Evolutionary conservation across 1,284 basidiomycete species (phyloP).

Genomic region (Singerocomus inundabilis): DNA sequence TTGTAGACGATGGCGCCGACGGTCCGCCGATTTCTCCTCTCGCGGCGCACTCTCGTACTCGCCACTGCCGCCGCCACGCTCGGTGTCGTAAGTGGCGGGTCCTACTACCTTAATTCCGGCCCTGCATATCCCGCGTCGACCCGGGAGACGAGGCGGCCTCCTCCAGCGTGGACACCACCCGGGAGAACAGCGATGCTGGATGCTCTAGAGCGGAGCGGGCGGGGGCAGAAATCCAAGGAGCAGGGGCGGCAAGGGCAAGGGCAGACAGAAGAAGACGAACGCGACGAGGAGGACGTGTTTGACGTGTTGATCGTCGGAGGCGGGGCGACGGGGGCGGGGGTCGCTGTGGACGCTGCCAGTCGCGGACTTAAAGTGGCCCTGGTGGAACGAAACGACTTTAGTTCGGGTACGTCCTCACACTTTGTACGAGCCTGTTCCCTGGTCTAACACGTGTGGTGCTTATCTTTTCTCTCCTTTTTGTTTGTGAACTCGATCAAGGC

Average conservation of each 20-base stretch:
- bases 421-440: too few relatives aligned
- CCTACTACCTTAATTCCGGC: constrained; percentile 70
- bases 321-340: constrained; percentile 93
- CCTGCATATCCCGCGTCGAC: constrained; percentile 63
- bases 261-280: too few relatives aligned
- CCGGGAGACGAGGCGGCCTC: constrained; percentile 60
- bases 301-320: constrained; percentile 89
- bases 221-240: not conserved
- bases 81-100: constrained; percentile 55
- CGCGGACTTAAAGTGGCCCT: constrained; percentile 91
- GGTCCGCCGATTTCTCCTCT: constrained; percentile 49
- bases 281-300: constrained; percentile 56
- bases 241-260: not conserved
- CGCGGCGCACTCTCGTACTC: constrained; percentile 51
- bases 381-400: constrained; percentile 93
- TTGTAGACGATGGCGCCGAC: constrained; percentile 9
- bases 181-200: constrained; percentile 62
- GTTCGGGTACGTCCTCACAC: constrained; percentile 57
- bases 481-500: constrained; percentile 62
- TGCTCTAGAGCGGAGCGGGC: constrained; percentile 37
- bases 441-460: too few relatives aligned
- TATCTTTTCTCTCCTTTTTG: too few relatives aligned
- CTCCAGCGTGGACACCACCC: constrained; percentile 76
- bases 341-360: constrained; percentile 91
- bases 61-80: constrained; percentile 51